Percentiles rank a stretch among this genome's conserved stretches.
These are phyloP conservation scores for Trichoderma guizhouense DNA, from an alignment of 2,329 filamentous ascomycete genomes.

Conservation along the genomic window DNA sequence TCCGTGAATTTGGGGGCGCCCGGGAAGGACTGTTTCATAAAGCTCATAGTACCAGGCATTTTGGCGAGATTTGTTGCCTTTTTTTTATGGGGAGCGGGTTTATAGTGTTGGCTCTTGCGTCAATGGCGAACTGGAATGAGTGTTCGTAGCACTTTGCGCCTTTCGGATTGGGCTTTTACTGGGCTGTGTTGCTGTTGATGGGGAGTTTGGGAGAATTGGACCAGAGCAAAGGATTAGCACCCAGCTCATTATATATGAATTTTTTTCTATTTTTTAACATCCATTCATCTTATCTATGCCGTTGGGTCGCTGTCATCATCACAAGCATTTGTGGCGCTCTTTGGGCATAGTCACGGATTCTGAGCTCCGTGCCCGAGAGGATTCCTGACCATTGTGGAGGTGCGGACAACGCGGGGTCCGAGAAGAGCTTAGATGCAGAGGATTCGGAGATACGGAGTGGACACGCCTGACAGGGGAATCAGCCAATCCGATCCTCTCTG, in stretches of 20 bases:
- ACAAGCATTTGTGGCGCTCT: neutral
- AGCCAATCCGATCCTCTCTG: neutral
- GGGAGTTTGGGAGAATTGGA: neutral
- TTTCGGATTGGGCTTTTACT: neutral
- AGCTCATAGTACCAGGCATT: slow-evolving; percentile 16
- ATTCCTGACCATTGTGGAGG: neutral
- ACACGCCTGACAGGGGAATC: neutral
- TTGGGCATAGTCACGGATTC: neutral
- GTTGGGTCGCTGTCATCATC: neutral
- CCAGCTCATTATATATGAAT: neutral
- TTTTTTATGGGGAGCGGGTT: neutral
- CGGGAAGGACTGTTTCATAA: slow-evolving; percentile 17
- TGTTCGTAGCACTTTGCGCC: neutral
- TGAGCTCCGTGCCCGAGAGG: neutral
- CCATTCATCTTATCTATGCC: neutral
- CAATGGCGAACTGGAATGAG: neutral
- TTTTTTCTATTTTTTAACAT: neutral
- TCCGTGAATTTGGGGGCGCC: slow-evolving; percentile 18
- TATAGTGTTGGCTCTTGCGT: neutral
- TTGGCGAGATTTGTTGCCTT: neutral
- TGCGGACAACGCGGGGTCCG: slow-evolving; percentile 6
- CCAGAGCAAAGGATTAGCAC: neutral
- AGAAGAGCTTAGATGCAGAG: neutral
- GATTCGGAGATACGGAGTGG: neutral
- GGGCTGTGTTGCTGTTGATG: neutral